These are phyloP conservation scores for Hydnomerulius pinastri DNA, from an alignment of 768 basidiomycete species.

Conservation along the genomic window DNA sequence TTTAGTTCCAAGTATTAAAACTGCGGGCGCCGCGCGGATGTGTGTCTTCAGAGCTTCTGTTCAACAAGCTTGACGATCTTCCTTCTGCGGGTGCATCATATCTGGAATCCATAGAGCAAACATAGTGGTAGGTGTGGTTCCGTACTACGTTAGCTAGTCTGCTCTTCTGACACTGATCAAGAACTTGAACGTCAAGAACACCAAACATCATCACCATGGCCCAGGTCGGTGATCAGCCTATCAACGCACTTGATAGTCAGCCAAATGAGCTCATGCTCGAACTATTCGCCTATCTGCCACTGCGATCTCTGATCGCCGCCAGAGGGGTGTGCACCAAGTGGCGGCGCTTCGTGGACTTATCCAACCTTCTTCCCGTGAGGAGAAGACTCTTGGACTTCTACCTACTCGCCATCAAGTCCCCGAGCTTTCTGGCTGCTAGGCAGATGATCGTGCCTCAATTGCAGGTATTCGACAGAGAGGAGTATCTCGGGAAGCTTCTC, in stretches of 20 bases:
- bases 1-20: too few species aligned
- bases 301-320: constrained; percentile 21
- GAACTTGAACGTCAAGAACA: too few species aligned
- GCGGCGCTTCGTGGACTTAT: constrained; percentile 11
- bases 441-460: constrained; percentile 4
- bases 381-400: constrained; percentile 21
- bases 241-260: neutral
- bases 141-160: too few species aligned
- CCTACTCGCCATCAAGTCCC: constrained; percentile 11
- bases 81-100: too few species aligned
- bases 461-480: neutral
- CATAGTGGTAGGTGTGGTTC: too few species aligned
- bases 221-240: neutral
- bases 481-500: neutral
- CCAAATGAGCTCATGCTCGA: constrained; percentile 10
- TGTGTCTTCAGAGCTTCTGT: too few species aligned
- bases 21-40: too few species aligned
- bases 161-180: too few species aligned
- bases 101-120: too few species aligned
- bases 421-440: constrained; percentile 16
- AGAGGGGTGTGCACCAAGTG: constrained; percentile 22
- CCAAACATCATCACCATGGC: neutral
- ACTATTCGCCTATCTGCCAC: constrained; percentile 22
- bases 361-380: constrained; percentile 19
- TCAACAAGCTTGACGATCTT: too few species aligned